Percentiles rank a stretch among this genome's conserved stretches.
These are phyloP conservation scores for Trichophyton simii DNA, from an alignment of 2,329 filamentous ascomycete genomes.

Conservation along the genomic window DNA sequence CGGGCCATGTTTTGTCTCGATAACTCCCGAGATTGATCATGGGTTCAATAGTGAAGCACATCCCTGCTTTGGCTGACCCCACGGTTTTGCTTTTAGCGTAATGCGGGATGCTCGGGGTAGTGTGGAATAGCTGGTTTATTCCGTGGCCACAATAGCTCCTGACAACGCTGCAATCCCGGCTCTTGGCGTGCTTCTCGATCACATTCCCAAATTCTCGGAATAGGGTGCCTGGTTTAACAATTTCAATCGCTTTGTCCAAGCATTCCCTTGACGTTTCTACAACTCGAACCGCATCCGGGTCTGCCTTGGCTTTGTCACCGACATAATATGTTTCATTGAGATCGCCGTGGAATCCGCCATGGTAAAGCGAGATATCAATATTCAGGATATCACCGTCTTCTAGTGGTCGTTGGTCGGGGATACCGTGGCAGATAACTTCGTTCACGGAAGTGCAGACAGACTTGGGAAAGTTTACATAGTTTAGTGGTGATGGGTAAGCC, in stretches of 20 bases:
- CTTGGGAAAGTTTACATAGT: constrained; percentile 95
- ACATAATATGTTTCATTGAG: constrained; percentile 99
- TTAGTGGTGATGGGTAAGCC: constrained; percentile 89
- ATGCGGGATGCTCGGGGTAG: constrained; percentile 85
- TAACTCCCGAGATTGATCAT: constrained; percentile 94
- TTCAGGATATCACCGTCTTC: constrained; percentile 93
- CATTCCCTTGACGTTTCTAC: constrained; percentile 84
- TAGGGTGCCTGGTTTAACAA: constrained; percentile 83
- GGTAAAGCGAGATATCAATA: constrained; percentile 89
- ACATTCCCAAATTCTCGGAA: constrained; percentile 88
- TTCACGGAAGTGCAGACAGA: constrained; percentile 94
- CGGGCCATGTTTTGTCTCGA: constrained; percentile 90
- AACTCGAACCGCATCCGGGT: constrained; percentile 78
- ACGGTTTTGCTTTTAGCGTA: constrained; percentile 98
- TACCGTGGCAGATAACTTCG: constrained; percentile 97
- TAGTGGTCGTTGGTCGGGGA: constrained; percentile 78
- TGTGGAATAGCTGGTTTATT: constrained; percentile 88
- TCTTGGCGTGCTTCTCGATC: constrained; percentile 91
- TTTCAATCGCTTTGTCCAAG: constrained; percentile 76
- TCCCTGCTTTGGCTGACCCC: constrained; percentile 83
- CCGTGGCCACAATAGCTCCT: constrained; percentile 94
- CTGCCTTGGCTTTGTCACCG: constrained; percentile 69
- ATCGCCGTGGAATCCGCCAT: constrained; percentile 89
- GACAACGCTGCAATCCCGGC: constrained; percentile 74
- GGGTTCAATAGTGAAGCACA: constrained; percentile 98